These are phyloP conservation scores for Lachancea lanzarotensis DNA, from an alignment of 805 yeast genomes.

Conservation along the genomic window DNA sequence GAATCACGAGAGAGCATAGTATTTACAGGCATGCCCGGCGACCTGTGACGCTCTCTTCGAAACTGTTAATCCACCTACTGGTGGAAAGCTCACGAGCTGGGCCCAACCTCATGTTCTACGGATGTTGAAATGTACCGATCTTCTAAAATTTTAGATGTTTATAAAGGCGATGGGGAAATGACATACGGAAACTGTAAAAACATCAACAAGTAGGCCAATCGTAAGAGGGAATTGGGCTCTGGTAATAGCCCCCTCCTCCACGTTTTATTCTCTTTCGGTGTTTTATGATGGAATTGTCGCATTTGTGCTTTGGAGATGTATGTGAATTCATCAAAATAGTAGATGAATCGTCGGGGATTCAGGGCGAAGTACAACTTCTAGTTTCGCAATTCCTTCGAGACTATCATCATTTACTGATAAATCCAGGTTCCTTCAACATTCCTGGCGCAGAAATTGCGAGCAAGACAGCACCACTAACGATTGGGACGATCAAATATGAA, in stretches of 20 bases:
- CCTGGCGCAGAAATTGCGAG: conserved; percentile 2
- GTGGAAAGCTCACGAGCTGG: neutral
- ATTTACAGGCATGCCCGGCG: too few species aligned
- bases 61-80: too few species aligned
- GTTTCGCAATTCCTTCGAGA: conserved; percentile 15
- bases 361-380: conserved; percentile 11
- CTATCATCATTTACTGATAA: conserved; percentile 10
- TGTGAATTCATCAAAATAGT: conserved; percentile 17
- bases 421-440: conserved; percentile 11
- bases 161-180: neutral
- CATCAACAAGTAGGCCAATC: too few species aligned
- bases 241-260: neutral
- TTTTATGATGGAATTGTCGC: conserved; percentile 2
- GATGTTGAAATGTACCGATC: neutral
- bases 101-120: neutral
- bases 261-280: neutral
- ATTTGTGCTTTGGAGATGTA: conserved; percentile 15
- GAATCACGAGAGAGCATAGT: neutral
- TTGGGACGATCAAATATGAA: conserved; percentile 38
- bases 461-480: conserved; percentile 10
- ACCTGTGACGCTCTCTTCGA: too few species aligned
- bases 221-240: neutral
- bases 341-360: conserved; percentile 7
- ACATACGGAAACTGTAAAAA: too few species aligned
- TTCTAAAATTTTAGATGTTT: conserved; percentile 1